Conservation (phyloP, 2,329 filamentous ascomycete genomes). For the Nigrograna mackinnonii region DNA sequence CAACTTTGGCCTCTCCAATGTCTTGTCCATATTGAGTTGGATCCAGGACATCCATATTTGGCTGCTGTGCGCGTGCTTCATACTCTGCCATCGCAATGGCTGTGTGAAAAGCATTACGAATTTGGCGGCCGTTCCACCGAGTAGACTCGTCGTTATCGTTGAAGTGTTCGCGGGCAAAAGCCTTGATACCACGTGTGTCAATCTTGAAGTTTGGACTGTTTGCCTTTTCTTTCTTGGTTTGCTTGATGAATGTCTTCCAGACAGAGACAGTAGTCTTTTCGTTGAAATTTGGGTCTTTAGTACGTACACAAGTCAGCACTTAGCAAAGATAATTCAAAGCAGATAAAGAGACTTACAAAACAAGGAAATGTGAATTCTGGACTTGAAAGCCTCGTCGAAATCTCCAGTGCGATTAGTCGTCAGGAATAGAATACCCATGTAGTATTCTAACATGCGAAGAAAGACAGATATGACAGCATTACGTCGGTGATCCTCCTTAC, state of each 20-base stretch:
- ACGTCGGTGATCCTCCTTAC: conserved; percentile 13
- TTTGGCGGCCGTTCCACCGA: conserved; percentile 3
- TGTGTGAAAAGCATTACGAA: conserved; percentile 3
- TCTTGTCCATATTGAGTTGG: not conserved
- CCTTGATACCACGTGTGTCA: not conserved
- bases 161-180: conserved; percentile 3
- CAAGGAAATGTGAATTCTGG: conserved; percentile 1
- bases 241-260: not conserved
- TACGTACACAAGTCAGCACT: not conserved
- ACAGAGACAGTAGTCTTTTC: not conserved
- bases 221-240: not conserved
- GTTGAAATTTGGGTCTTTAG: conserved; percentile 4
- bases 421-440: conserved; percentile 46
- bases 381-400: conserved; percentile 12
- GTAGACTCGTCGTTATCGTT: not conserved
- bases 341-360: conserved; percentile 1
- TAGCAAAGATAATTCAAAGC: not conserved
- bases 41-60: not conserved
- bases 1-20: not conserved
- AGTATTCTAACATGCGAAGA: conserved; percentile 46
- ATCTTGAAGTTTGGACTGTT: conserved; percentile 1
- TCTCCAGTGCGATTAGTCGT: conserved; percentile 41
- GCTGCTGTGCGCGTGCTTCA: conserved; percentile 1
- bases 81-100: conserved; percentile 5
- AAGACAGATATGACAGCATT: conserved; percentile 25